Evolutionary conservation across 164 flowering plant genomes (phyloP).

Genomic region (Umbilicus rupestris): DNA sequence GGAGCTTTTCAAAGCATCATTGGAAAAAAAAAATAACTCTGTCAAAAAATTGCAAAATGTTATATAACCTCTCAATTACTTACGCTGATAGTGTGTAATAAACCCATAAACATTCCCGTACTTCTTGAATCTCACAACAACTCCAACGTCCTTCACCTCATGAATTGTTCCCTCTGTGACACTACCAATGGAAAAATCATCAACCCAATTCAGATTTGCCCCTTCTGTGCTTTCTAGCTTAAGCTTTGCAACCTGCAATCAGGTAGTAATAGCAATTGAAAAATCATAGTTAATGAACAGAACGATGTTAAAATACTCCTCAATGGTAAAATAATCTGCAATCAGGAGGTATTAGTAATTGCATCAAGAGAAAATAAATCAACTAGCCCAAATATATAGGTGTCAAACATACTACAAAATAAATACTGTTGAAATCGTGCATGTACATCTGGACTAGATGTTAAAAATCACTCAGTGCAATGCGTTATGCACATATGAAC

Average conservation of each 20-base stretch:
- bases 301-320: background rate
- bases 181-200: slow-evolving; percentile 45
- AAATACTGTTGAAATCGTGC: no score
- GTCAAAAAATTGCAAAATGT: slow-evolving; percentile 2
- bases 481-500: no score
- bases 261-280: background rate
- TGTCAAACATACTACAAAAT: no score
- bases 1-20: no score
- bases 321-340: background rate
- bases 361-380: background rate
- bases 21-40: no score
- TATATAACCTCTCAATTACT: slow-evolving; percentile 13
- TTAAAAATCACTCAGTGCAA: no score
- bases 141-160: slow-evolving; percentile 70
- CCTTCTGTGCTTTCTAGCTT: slow-evolving; percentile 28
- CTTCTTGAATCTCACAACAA: slow-evolving; percentile 58
- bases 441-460: no score
- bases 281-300: background rate
- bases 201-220: slow-evolving; percentile 43
- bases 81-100: slow-evolving; percentile 67
- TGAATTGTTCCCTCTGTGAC: slow-evolving; percentile 51
- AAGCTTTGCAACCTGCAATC: slow-evolving; percentile 58
- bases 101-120: slow-evolving; percentile 61
- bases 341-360: background rate
- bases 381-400: no score